Evolutionary conservation across 805 yeast genomes (phyloP).

Genomic region (Candida golubevii): DNA sequence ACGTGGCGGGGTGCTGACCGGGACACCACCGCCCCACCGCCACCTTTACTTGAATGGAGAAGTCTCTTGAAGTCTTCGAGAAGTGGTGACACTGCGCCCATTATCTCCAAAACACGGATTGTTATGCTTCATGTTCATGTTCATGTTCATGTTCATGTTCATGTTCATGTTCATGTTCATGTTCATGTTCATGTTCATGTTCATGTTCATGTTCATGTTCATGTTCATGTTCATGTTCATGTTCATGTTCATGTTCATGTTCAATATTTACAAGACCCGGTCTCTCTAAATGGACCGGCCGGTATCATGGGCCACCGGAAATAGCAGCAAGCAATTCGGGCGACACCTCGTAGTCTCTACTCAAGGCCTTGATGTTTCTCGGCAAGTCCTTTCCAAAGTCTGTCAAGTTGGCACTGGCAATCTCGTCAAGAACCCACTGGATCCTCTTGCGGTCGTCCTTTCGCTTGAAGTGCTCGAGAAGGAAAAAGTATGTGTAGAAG

Average conservation of each 20-base stretch:
- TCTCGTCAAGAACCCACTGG: conserved; percentile 36
- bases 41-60: no score
- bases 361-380: conserved; percentile 21
- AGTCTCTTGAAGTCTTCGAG: no score
- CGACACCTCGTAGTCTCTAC: conserved; percentile 15
- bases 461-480: conserved; percentile 37
- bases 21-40: no score
- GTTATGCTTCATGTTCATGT: neutral
- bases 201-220: neutral
- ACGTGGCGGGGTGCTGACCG: no score
- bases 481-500: conserved; percentile 45
- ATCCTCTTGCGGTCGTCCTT: conserved; percentile 28
- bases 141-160: neutral
- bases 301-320: neutral
- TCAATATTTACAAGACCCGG: conserved; percentile 3
- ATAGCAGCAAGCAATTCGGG: conserved; percentile 15
- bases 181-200: neutral
- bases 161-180: neutral
- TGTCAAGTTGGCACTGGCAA: conserved; percentile 25
- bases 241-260: neutral
- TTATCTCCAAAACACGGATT: no score
- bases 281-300: no score
- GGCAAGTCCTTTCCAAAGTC: conserved; percentile 42
- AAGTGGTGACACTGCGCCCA: no score
- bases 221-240: neutral